Evolutionary conservation across 176 grass and related monocot species (phyloP).

Genomic region (Oryza punctata): DNA sequence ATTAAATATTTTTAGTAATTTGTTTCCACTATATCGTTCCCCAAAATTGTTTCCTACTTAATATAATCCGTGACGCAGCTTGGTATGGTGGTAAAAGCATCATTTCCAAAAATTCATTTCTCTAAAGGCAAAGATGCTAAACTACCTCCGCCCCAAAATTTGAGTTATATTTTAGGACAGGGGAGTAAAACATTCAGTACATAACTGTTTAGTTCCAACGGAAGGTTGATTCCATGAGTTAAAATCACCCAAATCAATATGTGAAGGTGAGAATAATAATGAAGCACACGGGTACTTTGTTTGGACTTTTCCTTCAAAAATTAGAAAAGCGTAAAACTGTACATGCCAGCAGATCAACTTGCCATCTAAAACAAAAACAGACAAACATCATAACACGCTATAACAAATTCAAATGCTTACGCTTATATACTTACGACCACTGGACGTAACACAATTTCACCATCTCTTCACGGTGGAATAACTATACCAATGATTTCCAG

Average conservation of each 20-base stretch:
- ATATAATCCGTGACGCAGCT: too few relatives aligned
- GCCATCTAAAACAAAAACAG: background rate
- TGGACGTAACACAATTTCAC: background rate
- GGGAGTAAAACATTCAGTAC: too few relatives aligned
- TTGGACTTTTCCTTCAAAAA: background rate
- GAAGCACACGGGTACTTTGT: slow-evolving; percentile 11
- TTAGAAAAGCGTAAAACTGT: background rate
- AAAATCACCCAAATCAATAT: background rate
- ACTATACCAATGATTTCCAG: background rate
- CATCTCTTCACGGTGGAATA: slow-evolving; percentile 19
- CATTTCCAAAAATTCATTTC: too few relatives aligned
- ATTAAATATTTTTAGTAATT: too few relatives aligned
- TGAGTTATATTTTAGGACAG: too few relatives aligned
- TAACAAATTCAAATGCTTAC: slow-evolving; percentile 6
- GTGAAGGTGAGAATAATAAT: background rate
- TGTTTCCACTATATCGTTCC: too few relatives aligned
- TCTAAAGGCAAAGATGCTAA: too few relatives aligned
- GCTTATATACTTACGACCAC: slow-evolving; percentile 7
- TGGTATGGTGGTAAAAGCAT: too few relatives aligned
- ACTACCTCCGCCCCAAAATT: too few relatives aligned
- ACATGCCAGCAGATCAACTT: background rate
- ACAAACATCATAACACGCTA: slow-evolving; percentile 10
- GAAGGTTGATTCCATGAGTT: background rate
- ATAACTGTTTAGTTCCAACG: background rate
- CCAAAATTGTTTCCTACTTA: too few relatives aligned